Evolutionary conservation across 202 grass and related monocot genomes (phyloP).

Genomic region (Bolboschoenoplectus hybrid): DNA sequence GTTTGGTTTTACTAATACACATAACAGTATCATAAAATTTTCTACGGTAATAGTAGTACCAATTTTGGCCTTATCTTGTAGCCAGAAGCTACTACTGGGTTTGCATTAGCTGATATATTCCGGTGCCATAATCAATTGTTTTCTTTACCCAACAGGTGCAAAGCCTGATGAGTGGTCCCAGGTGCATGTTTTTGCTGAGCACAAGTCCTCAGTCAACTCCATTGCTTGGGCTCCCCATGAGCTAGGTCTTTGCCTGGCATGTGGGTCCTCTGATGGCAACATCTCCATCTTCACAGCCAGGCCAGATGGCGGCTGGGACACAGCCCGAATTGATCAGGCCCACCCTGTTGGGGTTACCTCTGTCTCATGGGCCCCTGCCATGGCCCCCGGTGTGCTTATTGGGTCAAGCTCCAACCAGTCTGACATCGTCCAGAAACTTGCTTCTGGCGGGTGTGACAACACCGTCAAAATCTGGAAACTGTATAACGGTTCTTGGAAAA

Average conservation of each 20-base stretch:
- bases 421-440: constrained; percentile 77
- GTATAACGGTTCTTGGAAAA: constrained; percentile 71
- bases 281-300: constrained; percentile 73
- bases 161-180: constrained; percentile 79
- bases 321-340: constrained; percentile 69
- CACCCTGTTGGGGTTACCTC: constrained; percentile 80
- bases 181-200: constrained; percentile 52
- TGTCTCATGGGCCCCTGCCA: constrained; percentile 68
- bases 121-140: neutral
- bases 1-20: neutral
- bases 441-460: constrained; percentile 80
- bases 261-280: constrained; percentile 79
- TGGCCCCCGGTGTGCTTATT: constrained; percentile 62
- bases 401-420: constrained; percentile 54
- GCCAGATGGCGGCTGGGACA: constrained; percentile 80
- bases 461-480: constrained; percentile 89
- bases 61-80: neutral
- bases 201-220: constrained; percentile 80
- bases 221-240: constrained; percentile 83
- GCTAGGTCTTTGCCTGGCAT: constrained; percentile 66
- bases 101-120: neutral
- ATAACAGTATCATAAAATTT: neutral
- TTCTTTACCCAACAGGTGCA: constrained; percentile 8
- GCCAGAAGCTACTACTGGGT: neutral
- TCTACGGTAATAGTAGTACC: neutral